These are phyloP conservation scores for Daldinia eschscholtzii DNA, from an alignment of 2,329 filamentous ascomycete species.

Conservation along the genomic window DNA sequence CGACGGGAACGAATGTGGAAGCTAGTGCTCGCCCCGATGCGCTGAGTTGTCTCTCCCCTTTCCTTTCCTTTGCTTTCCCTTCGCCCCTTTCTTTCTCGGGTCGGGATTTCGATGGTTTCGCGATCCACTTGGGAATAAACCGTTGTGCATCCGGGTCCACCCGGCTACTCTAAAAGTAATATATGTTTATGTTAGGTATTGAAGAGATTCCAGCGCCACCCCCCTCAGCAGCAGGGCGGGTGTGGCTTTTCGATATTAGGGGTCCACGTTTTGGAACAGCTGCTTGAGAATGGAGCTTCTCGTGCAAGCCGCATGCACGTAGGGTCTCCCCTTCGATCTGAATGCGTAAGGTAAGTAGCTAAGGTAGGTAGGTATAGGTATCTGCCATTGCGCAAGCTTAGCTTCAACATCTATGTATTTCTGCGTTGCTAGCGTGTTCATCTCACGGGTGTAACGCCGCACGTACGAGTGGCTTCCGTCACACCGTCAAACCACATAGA, in stretches of 20 bases:
- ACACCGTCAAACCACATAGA: slow-evolving; percentile 36
- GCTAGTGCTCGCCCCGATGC: not conserved
- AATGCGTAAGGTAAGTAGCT: too few relatives aligned
- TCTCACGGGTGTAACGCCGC: slow-evolving; percentile 19
- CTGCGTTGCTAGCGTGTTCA: slow-evolving; percentile 7
- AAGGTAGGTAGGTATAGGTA: not conserved
- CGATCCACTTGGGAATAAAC: slow-evolving; percentile 12
- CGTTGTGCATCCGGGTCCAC: slow-evolving; percentile 19
- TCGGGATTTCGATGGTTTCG: not conserved
- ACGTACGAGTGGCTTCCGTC: slow-evolving; percentile 12
- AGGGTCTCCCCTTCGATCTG: slow-evolving; percentile 29
- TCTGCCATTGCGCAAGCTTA: slow-evolving; percentile 1
- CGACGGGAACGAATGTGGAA: slow-evolving; percentile 1
- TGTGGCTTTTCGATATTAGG: slow-evolving; percentile 18
- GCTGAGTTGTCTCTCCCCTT: slow-evolving; percentile 9
- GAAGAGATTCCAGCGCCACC: slow-evolving; percentile 4
- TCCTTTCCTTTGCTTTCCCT: not conserved
- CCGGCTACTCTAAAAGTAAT: not conserved
- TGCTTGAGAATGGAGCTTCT: slow-evolving; percentile 13
- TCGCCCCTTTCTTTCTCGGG: not conserved
- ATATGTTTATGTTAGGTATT: not conserved
- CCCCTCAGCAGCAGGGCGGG: not conserved
- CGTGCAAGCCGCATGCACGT: slow-evolving; percentile 26
- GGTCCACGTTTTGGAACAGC: slow-evolving; percentile 23
- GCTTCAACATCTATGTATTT: not conserved